Evolutionary conservation across 495 filamentous ascomycete species (phyloP), one percentile per base, ranked within the genome.

Genomic region (Xylaria telfairii): DNA sequence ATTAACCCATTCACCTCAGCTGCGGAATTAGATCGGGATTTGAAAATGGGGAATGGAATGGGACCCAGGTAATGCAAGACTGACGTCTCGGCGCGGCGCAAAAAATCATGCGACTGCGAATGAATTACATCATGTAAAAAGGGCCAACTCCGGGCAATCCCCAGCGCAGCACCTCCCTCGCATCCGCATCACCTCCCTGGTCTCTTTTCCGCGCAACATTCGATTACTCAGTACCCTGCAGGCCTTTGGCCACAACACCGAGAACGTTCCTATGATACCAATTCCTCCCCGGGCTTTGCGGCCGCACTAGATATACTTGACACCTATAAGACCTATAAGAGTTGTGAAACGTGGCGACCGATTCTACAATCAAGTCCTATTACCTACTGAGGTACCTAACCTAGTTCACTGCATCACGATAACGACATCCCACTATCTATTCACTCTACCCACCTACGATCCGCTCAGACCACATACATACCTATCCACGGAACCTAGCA

Each of bases 61-160:
- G n/a, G n/a, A 26, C 10, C 2, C 6, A 42, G n/a, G 37, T 26
- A 42, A 8, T 66, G 63, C 46, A 66, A 53, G 47, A 66, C 63
- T 24, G 47, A 15, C 46, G 24, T 37, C 21, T 9, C 10, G 47
- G 26, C n/a, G 46, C 46, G 19, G 62, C 65, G 37, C 51, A 24
- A 32, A 56, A 64, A 63, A 69, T 69, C 67, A 69, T 69, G 67
- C 67, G 42, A 51, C 37, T n/a, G 56, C 15, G 26, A 28, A 24
- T 19, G 28, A 51, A 34, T 41, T 69, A 69, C 67, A 69, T 69
- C 67, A 69, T 69, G 42, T 53, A 41, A 54, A 66, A 37, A 66
- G 32, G 60, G 37, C 24, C 62, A 57, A 42, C 32, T 19, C 65
- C 65, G 65, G 51, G n/a, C 41, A 32, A 28, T 54, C 46, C 53